Conservation (phyloP, 1,284 basidiomycete species). For the Gomphus bonarii region DNA sequence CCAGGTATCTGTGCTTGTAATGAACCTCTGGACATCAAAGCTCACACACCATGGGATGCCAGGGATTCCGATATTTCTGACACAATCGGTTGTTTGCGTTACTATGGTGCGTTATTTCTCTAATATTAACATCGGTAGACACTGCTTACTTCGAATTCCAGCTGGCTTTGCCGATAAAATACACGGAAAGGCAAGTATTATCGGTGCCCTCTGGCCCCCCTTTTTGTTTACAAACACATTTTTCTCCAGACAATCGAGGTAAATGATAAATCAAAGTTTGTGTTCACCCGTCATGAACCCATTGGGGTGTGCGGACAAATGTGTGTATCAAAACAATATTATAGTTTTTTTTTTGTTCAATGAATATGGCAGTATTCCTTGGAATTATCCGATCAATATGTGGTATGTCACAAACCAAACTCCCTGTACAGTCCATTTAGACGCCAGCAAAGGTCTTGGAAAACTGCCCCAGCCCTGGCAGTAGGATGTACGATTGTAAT, state of each 20-base stretch:
- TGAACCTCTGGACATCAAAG: background rate
- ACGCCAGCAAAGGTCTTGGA: constrained; percentile 66
- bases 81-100: constrained; percentile 70
- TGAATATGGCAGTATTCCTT: constrained; percentile 53
- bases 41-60: background rate
- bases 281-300: constrained; percentile 86
- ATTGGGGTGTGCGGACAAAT: constrained; percentile 91
- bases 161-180: constrained; percentile 35
- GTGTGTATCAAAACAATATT: constrained; percentile 27
- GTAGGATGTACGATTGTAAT: constrained; percentile 83
- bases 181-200: constrained; percentile 41
- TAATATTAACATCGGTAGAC: background rate
- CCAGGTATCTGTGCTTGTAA: constrained; percentile 32
- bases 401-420: constrained; percentile 37
- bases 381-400: constrained; percentile 92
- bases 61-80: constrained; percentile 84
- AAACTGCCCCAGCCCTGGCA: constrained; percentile 83
- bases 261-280: constrained; percentile 69
- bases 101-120: constrained; percentile 38
- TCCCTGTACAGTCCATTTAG: background rate
- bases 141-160: constrained; percentile 13
- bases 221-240: background rate
- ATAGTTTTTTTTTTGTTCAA: background rate
- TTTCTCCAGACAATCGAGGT: constrained; percentile 61
- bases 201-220: background rate